Percentiles rank a stretch among this genome's conserved stretches.
Conservation (phyloP, 2,329 filamentous ascomycete species). For the Aspergillus piperis region DNA sequence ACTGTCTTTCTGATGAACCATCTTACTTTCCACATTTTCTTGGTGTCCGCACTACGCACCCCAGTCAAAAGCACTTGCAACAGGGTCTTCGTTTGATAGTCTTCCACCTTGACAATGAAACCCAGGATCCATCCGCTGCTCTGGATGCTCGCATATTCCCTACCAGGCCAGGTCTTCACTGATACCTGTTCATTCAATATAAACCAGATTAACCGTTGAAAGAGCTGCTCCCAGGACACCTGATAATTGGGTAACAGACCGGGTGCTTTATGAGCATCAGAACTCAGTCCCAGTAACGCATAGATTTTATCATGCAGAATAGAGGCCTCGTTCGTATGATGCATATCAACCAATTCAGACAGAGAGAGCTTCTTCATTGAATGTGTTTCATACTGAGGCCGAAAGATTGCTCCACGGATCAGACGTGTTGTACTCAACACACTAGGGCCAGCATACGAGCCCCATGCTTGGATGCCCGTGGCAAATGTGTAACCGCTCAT, state of each 20-base stretch:
- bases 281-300: neutral
- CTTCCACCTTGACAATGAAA: too few species aligned
- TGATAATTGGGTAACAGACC: neutral
- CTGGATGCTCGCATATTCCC: neutral
- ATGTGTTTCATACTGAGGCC: neutral
- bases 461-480: neutral
- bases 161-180: neutral
- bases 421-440: neutral
- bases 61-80: too few species aligned
- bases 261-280: neutral
- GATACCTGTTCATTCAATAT: neutral
- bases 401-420: neutral
- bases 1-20: too few species aligned
- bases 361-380: neutral
- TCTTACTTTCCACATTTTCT: too few species aligned
- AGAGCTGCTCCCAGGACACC: neutral
- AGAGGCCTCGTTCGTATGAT: neutral
- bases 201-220: neutral
- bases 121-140: neutral
- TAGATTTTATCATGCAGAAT: neutral
- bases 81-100: too few species aligned
- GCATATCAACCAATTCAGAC: neutral
- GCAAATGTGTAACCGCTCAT: neutral
- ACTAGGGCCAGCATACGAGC: too few species aligned
- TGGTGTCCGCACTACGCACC: fast-evolving